Base-by-base conservation (phyloP, 2,329 filamentous ascomycete genomes). In the Xylaria sp. region DNA sequence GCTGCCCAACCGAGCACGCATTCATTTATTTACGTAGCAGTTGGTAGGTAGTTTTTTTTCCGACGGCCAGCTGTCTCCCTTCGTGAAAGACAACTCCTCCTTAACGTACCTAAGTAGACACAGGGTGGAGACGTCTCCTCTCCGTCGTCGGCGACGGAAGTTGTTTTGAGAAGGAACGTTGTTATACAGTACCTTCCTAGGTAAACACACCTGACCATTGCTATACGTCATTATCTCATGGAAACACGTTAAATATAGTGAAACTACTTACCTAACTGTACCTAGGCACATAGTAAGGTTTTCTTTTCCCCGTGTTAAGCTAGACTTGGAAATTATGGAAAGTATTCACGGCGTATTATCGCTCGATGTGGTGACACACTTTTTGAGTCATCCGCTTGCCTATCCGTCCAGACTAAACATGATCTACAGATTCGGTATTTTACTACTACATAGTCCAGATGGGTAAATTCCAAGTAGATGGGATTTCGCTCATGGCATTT, bases 91-190 rank as follows among this genome's bases (percentile, higher is more conserved):
- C 13, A 13, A 7, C 38, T 42, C 38, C 38, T 36, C 29, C 33
- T 22, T n/a, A n/a, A n/a, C n/a, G n/a, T n/a, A n/a, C 31, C 55
- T 57, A 15, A 15, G 25, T 6, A 25, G 22, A 50, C 17, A 42
- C 1, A n/a, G 45, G 45, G 56, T 56, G 56, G 62, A 36, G 61
- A 64, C 50, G n/a, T 25, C 36, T 27, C 31, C 62, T 31, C 60
- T 65, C 63, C 63, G 63, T 56, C 63, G 63, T 65, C 63, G 63
- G 63, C 55, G 31, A 38, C 50, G 56, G 62, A n/a, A 20, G n/a
- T 15, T 2, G n/a, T 44, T 1, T 2, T 15, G 36, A 38, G 36
- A 13, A 38, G 36, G 36, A n/a, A 38, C 36, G 10, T n/a, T 44
- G 42, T 44, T 20, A n/a, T n/a, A n/a, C n/a, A n/a, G n/a, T n/a